Conservation (phyloP, 108 stramenopile genomes). For the Nitzschia sp. region DNA sequence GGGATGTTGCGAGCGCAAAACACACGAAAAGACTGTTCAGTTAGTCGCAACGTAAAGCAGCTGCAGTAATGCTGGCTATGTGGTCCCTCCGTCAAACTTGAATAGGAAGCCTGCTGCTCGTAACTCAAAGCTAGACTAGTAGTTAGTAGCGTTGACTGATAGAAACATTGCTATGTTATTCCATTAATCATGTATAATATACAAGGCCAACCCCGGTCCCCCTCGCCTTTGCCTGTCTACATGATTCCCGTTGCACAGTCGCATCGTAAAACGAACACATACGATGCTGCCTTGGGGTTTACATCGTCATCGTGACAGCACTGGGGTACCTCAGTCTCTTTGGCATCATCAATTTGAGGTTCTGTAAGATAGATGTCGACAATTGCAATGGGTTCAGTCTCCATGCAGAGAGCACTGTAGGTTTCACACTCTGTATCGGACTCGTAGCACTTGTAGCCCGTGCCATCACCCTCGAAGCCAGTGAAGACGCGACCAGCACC, state of each 20-base stretch:
- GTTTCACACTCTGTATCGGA: neutral
- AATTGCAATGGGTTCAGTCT: neutral
- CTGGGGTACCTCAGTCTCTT: neutral
- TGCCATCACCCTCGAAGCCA: neutral
- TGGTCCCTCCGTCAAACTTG: too few relatives aligned
- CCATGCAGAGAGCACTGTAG: neutral
- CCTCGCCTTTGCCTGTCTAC: too few relatives aligned
- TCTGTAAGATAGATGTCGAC: neutral
- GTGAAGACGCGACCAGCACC: neutral
- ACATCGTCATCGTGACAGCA: neutral
- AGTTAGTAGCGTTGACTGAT: too few relatives aligned
- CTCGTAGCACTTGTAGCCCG: neutral
- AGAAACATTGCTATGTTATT: too few relatives aligned
- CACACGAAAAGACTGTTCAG: too few relatives aligned
- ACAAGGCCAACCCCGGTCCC: too few relatives aligned
- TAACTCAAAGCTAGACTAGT: too few relatives aligned
- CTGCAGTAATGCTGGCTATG: too few relatives aligned
- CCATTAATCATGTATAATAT: too few relatives aligned
- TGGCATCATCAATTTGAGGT: neutral
- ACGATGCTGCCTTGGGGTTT: neutral
- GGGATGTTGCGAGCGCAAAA: too few relatives aligned
- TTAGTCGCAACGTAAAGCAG: too few relatives aligned
- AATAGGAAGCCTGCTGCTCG: too few relatives aligned
- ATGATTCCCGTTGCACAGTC: neutral
- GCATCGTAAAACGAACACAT: neutral